Evolutionary conservation across 2,329 filamentous ascomycete species (phyloP), one percentile per base, ranked within the genome.

Genomic region (Shiraia sp.): DNA sequence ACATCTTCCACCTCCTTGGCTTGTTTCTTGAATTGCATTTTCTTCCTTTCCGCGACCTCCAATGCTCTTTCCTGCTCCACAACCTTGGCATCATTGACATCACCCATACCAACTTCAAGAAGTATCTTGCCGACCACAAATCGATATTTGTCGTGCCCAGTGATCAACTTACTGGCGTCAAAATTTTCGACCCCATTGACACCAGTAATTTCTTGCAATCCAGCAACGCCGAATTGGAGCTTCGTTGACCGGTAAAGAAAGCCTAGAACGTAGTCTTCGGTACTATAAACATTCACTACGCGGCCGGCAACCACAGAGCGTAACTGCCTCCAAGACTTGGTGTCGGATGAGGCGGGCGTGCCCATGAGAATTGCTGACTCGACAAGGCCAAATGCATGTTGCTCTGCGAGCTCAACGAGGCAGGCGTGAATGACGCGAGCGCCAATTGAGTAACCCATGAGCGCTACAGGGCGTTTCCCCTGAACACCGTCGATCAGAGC

Each of bases 241-340:
- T 86, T 90, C 31, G 87, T 88, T 6, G 88, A 85, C 17, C 90
- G 82, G 66, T 96, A 95, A 10, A 95, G 75, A 61, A 95, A 91
- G 1, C 83, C 90, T 1, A 96, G 80, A 23, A 96, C 83, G 59
- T 88, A 87, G 68, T 96, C 90, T 49, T 93, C 91, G 36, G 86
- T 82, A 3, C 88, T 92, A 69, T 86, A 95, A 6, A 91, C 88
- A 57, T 96, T 96, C 52, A 95, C 86, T 8, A 96, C 77, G 44
- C 87, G 81, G 2, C 89, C 90, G 1, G 86, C 81, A 1, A 95
- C 89, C 0, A 91, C 88, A 32, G 81, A 82, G 16, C 89, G 82
- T 53, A 95, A 82, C 30, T 82, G 76, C 39, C 83, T 79, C 90
- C 90, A 96, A 47, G 87, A 80, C 2, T 77, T 77, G 1, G 79